Percentiles rank a stretch among this genome's conserved stretches.
Evolutionary conservation across 768 basidiomycete species (phyloP).

Genomic region (Pulveroboletus sp.): DNA sequence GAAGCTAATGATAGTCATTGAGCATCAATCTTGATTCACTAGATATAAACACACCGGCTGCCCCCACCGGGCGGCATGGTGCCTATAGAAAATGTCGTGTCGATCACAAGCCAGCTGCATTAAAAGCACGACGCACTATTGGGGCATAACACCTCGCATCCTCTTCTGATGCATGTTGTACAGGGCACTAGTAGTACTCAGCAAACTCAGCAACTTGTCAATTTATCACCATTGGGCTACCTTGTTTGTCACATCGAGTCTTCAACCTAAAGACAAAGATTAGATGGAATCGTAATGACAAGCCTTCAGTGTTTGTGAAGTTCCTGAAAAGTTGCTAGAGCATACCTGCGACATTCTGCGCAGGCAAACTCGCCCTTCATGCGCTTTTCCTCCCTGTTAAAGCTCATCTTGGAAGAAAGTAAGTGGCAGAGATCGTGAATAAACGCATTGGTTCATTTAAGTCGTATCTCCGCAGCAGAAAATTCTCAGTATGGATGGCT

Average conservation of each 20-base stretch:
- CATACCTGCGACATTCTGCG: slow-evolving; percentile 31
- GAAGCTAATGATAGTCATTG: slow-evolving; percentile 33
- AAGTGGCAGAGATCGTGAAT: neutral
- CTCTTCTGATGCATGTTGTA: slow-evolving; percentile 50
- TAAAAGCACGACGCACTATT: slow-evolving; percentile 38
- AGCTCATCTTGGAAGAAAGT: slow-evolving; percentile 7
- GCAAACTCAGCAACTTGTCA: neutral
- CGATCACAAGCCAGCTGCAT: neutral
- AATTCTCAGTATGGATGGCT: too few relatives aligned
- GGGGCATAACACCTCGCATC: slow-evolving; percentile 46
- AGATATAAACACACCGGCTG: slow-evolving; percentile 39
- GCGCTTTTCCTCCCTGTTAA: slow-evolving; percentile 22
- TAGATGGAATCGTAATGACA: neutral
- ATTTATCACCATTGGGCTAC: neutral
- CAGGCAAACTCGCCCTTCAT: slow-evolving; percentile 29
- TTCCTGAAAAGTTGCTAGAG: neutral
- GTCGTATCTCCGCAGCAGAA: slow-evolving; percentile 5
- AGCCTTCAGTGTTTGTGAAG: neutral
- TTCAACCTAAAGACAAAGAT: slow-evolving; percentile 20
- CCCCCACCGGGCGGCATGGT: slow-evolving; percentile 56
- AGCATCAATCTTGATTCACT: neutral
- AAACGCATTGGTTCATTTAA: neutral
- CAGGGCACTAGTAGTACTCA: slow-evolving; percentile 25
- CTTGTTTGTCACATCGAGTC: slow-evolving; percentile 26
- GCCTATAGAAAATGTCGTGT: slow-evolving; percentile 26